Evolutionary conservation across 805 yeast genomes (phyloP), one percentile per base, ranked within the genome.

Genomic region (Schizosaccharomyces cryophilus): DNA sequence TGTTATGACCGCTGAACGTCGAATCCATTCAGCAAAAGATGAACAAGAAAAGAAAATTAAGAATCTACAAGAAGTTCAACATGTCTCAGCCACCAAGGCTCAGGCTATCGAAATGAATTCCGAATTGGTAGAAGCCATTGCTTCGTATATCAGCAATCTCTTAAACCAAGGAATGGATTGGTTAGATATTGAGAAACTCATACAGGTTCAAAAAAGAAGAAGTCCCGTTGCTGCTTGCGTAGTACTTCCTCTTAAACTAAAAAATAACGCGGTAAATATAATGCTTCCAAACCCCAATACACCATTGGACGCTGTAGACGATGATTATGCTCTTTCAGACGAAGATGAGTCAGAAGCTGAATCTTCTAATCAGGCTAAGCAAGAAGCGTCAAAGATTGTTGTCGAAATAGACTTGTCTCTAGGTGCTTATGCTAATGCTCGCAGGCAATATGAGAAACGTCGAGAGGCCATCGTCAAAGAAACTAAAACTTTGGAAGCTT

Each of bases 121-220:
- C 4, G 81, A 80, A 31, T 65, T 79, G 30, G 87, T 89, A 4
- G 93, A 84, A 60, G 79, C 79, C 19, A 87, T 93, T 59, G 83
- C 79, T 63, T 70, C 68, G 6, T 82, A 85, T 2, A 85, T 90
- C 4, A 84, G 82, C 62, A 73, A 74, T 0, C 72, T 87, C 61
- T 64, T 88, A 4, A 82, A 83, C 62, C 93, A 86, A 67, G 89
- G 86, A 64, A 86, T 87, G 87, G 96, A 90, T 69, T 90, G 98
- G 98, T 78, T 79, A 54, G 84, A 87, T 63, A 89, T 89, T 64
- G 95, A 85, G 68, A 80, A 82, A 64, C 71, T 84, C 62, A 82
- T 90, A 60, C 73, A 77, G 59, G 75, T 81, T 60, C 95, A 90
- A 67, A 82, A 86, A 66, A 70, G 73, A 1, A 78, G 82, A 65